Conservation (phyloP, 2,329 filamentous ascomycete species). For the Cladosporium sp. region DNA sequence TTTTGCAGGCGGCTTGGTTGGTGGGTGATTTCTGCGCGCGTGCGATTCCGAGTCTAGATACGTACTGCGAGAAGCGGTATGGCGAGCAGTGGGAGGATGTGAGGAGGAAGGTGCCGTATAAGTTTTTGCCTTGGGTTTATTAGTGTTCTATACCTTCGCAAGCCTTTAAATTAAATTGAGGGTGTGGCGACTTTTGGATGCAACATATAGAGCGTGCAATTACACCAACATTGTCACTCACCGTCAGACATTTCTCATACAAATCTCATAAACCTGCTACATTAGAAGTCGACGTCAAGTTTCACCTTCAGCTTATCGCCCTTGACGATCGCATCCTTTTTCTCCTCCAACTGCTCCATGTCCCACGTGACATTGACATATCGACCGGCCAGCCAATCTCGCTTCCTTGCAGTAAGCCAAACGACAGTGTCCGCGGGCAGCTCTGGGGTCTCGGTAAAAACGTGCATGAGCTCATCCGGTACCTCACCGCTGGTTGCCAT, state of each 20-base stretch:
- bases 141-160: slow-evolving; percentile 1
- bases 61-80: slow-evolving; percentile 31
- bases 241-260: neutral
- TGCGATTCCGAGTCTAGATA: slow-evolving; percentile 32
- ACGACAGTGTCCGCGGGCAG: slow-evolving; percentile 36
- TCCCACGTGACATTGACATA: slow-evolving; percentile 43
- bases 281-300: slow-evolving; percentile 19
- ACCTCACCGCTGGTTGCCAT: slow-evolving; percentile 38
- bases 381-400: slow-evolving; percentile 40
- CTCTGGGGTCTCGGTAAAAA: slow-evolving; percentile 32
- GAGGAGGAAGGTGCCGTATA: slow-evolving; percentile 28
- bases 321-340: slow-evolving; percentile 35
- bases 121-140: slow-evolving; percentile 30
- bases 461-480: slow-evolving; percentile 31
- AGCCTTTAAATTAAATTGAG: neutral
- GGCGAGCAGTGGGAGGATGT: slow-evolving; percentile 28
- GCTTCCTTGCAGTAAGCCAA: slow-evolving; percentile 35
- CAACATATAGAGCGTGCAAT: neutral
- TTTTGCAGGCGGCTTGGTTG: slow-evolving; percentile 21
- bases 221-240: neutral
- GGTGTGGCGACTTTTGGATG: neutral
- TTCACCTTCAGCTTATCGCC: slow-evolving; percentile 37
- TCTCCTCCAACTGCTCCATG: slow-evolving; percentile 38
- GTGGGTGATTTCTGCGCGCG: slow-evolving; percentile 27
- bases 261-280: neutral